phyloP scores from a whole-genome alignment of 1,284 basidiomycete species.

The Erythrobasidium hasegawianum region DNA sequence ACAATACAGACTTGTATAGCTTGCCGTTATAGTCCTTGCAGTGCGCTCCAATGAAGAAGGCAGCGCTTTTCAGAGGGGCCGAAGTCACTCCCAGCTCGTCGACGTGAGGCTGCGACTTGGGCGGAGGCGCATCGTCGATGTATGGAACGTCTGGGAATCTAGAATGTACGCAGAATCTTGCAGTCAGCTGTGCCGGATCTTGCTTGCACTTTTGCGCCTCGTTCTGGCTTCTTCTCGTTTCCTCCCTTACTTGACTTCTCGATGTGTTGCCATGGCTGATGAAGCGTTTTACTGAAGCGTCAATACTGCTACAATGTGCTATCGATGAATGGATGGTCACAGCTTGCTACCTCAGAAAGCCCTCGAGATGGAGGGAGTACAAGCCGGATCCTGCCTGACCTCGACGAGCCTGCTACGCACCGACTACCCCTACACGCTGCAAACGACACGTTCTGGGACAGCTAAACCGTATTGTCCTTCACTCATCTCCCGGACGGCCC shows the following conservation, averaged over 20 bases:
- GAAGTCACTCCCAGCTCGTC: slow-evolving; percentile 87
- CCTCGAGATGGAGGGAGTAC: no score
- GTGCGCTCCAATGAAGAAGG: slow-evolving; percentile 93
- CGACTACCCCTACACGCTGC: no score
- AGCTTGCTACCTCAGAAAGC: no score
- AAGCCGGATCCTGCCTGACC: no score
- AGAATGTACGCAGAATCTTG: neutral
- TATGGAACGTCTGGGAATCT: slow-evolving; percentile 52
- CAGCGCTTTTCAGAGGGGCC: slow-evolving; percentile 90
- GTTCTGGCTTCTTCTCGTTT: neutral
- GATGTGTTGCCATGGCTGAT: slow-evolving; percentile 30
- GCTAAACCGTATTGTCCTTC: no score
- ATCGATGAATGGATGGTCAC: no score
- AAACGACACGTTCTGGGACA: no score
- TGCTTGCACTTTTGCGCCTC: neutral
- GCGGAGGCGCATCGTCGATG: slow-evolving; percentile 52
- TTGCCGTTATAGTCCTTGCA: slow-evolving; percentile 98
- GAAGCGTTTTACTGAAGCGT: no score
- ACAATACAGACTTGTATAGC: no score
- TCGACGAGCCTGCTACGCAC: no score
- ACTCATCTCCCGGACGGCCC: no score
- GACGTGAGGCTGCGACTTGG: slow-evolving; percentile 67
- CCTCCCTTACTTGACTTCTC: slow-evolving; percentile 35
- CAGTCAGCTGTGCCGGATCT: neutral
- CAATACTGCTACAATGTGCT: no score